Percentiles rank a stretch among this genome's conserved stretches.
Evolutionary conservation across 306 rosid genomes (phyloP).

Genomic region (Medicago arabica): DNA sequence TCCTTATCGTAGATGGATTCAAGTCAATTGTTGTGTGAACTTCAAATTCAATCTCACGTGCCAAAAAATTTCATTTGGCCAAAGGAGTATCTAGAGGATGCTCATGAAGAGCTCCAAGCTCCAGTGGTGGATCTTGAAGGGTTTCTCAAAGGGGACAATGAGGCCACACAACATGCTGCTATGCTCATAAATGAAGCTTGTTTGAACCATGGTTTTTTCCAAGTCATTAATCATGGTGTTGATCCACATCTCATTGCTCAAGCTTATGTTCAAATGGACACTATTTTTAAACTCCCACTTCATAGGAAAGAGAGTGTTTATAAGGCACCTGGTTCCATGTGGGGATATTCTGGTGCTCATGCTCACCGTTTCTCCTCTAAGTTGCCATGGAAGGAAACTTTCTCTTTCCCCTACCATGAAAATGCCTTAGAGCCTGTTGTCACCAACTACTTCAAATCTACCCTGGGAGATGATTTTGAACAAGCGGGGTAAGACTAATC

Average conservation of each 20-base stretch:
- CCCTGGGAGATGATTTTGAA: conserved; percentile 55
- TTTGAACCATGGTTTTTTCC: conserved; percentile 73
- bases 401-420: conserved; percentile 60
- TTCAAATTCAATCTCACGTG: conserved; percentile 38
- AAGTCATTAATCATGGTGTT: conserved; percentile 74
- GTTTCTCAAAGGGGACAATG: conserved; percentile 55
- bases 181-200: conserved; percentile 56
- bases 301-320: conserved; percentile 42
- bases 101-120: conserved; percentile 51
- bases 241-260: conserved; percentile 44
- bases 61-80: conserved; percentile 69
- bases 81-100: conserved; percentile 48
- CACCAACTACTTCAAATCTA: conserved; percentile 54
- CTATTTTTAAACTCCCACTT: conserved; percentile 65
- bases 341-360: conserved; percentile 78
- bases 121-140: conserved; percentile 69
- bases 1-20: conserved; percentile 41
- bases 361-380: conserved; percentile 72
- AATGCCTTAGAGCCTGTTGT: conserved; percentile 42
- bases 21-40: conserved; percentile 15
- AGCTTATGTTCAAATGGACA: conserved; percentile 52
- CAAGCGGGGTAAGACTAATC: conserved; percentile 57
- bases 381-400: conserved; percentile 86
- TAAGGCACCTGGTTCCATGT: conserved; percentile 42
- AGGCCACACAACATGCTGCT: conserved; percentile 50